Evolutionary conservation across 169 alveolate genomes (phyloP).

Genomic region (Plasmodium fragile): DNA sequence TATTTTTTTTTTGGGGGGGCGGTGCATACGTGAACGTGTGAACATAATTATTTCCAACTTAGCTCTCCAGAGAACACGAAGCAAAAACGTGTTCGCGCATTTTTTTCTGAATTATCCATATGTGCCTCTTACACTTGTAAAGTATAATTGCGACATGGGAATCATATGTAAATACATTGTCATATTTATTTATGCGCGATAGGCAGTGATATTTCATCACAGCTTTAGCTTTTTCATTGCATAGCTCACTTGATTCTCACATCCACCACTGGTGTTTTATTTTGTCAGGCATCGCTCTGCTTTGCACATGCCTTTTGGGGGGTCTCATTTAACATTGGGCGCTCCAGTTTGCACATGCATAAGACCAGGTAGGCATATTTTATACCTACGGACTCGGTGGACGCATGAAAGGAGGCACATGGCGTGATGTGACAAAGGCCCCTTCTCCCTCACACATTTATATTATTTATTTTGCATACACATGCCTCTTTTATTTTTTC

Average conservation of each 20-base stretch:
- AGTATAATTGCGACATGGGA: background rate
- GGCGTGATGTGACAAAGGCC: background rate
- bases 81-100: background rate
- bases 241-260: background rate
- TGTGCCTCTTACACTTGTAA: background rate
- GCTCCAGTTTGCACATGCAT: background rate
- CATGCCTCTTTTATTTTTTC: background rate
- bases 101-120: background rate
- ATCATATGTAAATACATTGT: background rate
- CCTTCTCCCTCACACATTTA: background rate
- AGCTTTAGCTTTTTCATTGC: background rate
- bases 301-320: background rate
- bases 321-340: background rate
- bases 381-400: background rate
- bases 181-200: background rate
- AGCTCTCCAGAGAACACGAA: background rate
- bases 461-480: background rate
- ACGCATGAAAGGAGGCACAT: background rate
- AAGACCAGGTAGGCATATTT: background rate
- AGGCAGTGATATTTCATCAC: background rate
- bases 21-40: background rate
- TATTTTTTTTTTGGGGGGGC: background rate
- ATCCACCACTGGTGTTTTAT: background rate
- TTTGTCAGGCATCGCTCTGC: background rate
- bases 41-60: background rate